Conservation (phyloP, 2,329 filamentous ascomycete species). For the Cladosporium oxysporum region DNA sequence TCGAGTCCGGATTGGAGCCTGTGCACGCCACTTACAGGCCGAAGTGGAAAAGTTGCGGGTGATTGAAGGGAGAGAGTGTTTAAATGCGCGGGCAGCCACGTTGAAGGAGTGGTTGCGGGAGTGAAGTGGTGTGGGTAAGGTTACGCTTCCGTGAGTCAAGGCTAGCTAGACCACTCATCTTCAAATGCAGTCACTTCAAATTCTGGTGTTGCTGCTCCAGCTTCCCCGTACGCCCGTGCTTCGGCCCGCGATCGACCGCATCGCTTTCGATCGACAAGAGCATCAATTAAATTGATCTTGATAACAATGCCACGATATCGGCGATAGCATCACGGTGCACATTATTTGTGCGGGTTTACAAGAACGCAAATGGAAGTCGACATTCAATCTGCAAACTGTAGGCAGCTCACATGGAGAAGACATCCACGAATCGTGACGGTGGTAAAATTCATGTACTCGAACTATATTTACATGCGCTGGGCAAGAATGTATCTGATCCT, state of each 20-base stretch:
- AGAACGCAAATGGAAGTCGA: neutral
- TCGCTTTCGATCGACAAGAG: neutral
- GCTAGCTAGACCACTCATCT: conserved; percentile 4
- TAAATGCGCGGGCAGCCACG: conserved; percentile 17
- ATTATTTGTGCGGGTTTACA: neutral
- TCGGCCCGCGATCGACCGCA: conserved; percentile 1
- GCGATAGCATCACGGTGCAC: neutral
- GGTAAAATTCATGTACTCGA: neutral
- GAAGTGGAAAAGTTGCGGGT: conserved; percentile 25
- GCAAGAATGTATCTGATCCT: conserved; percentile 3
- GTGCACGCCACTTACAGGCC: conserved; percentile 26
- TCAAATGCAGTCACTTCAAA: conserved; percentile 10
- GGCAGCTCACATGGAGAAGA: neutral
- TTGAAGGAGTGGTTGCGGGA: conserved; percentile 17
- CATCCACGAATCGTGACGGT: neutral
- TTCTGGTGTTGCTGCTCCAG: conserved; percentile 14
- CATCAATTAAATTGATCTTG: neutral
- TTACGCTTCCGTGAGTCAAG: conserved; percentile 13
- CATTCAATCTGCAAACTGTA: neutral
- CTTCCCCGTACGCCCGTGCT: conserved; percentile 9
- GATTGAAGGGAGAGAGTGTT: conserved; percentile 11
- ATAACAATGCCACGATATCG: neutral
- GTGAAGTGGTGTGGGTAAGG: conserved; percentile 2
- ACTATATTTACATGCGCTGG: conserved; percentile 10
- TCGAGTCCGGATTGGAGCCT: conserved; percentile 33